These are phyloP conservation scores for Aureobasidium lini DNA, from an alignment of 2,329 filamentous ascomycete species.

Conservation along the genomic window DNA sequence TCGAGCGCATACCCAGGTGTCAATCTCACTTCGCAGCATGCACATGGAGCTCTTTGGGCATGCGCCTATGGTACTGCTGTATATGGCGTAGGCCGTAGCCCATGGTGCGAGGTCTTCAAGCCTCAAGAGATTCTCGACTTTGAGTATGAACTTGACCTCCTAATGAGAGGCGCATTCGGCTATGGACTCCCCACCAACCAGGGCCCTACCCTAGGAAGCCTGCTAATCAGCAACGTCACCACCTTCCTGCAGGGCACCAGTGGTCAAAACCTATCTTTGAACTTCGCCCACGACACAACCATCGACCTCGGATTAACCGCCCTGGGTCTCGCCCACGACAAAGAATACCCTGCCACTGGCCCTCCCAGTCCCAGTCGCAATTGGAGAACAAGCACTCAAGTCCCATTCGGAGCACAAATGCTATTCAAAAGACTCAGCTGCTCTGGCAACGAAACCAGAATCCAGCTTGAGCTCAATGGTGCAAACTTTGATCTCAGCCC, in stretches of 20 bases:
- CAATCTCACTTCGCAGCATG: slow-evolving; percentile 10
- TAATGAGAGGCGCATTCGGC: slow-evolving; percentile 15
- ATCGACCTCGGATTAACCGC: slow-evolving; percentile 15
- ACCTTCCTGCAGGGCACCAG: slow-evolving; percentile 4
- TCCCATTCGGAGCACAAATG: slow-evolving; percentile 16
- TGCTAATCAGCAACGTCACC: slow-evolving; percentile 14
- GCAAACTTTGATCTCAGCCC: slow-evolving; percentile 15
- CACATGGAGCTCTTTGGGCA: slow-evolving; percentile 14
- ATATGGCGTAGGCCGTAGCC: slow-evolving; percentile 10
- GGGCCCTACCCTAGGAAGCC: slow-evolving; percentile 10
- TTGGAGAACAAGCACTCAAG: slow-evolving; percentile 14
- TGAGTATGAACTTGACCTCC: slow-evolving; percentile 15
- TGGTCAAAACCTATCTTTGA: slow-evolving; percentile 11
- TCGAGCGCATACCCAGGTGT: slow-evolving; percentile 11
- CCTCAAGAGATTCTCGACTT: slow-evolving; percentile 13
- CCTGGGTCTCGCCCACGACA: slow-evolving; percentile 11
- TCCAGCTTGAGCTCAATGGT: slow-evolving; percentile 11
- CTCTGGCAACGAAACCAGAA: slow-evolving; percentile 11
- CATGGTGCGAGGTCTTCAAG: slow-evolving; percentile 14
- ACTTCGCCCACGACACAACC: slow-evolving; percentile 16
- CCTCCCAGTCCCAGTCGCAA: neutral
- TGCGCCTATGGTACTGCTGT: slow-evolving; percentile 15
- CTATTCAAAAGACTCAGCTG: slow-evolving; percentile 14
- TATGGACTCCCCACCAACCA: slow-evolving; percentile 13
- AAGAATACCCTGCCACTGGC: slow-evolving; percentile 5